A percentile compares a stretch with the other conserved stretches of the same genome.
phyloP scores from a whole-genome alignment of 352 stramenopile species.

The Globisporangium solare region DNA sequence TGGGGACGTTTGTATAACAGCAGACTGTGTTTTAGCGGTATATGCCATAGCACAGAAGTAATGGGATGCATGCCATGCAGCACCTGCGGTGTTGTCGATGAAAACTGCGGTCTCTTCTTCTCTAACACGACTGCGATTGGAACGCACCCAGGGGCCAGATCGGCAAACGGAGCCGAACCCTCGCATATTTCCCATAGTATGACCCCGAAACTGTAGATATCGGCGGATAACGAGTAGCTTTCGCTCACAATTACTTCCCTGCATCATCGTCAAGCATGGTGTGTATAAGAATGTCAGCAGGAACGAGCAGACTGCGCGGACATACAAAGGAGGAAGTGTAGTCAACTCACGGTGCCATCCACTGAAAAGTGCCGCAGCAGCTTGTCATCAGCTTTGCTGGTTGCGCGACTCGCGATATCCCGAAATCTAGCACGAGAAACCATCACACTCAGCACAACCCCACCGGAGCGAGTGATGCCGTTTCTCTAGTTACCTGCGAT shows the following conservation, averaged over 20 bases:
- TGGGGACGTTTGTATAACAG: neutral
- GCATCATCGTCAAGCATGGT: neutral
- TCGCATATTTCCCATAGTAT: conserved; percentile 85
- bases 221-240: conserved; percentile 60
- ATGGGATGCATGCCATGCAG: neutral
- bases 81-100: conserved; percentile 55
- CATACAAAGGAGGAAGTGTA: conserved; percentile 3
- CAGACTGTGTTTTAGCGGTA: neutral
- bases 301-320: neutral
- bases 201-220: conserved; percentile 80
- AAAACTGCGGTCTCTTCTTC: conserved; percentile 53
- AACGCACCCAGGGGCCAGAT: conserved; percentile 44
- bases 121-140: conserved; percentile 64
- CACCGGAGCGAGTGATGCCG: too few relatives aligned
- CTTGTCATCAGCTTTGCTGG: conserved; percentile 58
- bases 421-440: conserved; percentile 44
- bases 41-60: neutral
- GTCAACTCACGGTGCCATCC: conserved; percentile 71
- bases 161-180: conserved; percentile 47
- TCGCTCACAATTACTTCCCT: conserved; percentile 69
- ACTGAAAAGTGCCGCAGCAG: conserved; percentile 78
- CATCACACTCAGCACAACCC: neutral
- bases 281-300: too few relatives aligned
- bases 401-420: conserved; percentile 58
- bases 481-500: conserved; percentile 35